phyloP scores from a whole-genome alignment of 352 stramenopile genomes.

The Salisapilia sapeloensis region DNA sequence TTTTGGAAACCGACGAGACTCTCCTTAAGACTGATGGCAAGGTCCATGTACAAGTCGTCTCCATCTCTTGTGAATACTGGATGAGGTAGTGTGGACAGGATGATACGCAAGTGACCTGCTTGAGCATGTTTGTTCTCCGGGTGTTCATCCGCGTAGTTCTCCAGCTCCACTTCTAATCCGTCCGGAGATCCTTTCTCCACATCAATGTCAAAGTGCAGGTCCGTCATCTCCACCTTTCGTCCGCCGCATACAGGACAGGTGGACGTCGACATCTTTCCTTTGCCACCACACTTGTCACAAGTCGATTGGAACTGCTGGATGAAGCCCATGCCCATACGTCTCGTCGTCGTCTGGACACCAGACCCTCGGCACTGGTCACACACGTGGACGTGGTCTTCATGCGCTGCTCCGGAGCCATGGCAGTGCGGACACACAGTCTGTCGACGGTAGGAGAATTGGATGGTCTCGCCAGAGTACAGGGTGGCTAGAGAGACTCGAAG shows the following conservation, averaged over 20 bases:
- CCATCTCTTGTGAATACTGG: constrained; percentile 84
- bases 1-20: constrained; percentile 89
- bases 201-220: constrained; percentile 93
- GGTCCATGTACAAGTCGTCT: constrained; percentile 91
- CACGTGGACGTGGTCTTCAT: constrained; percentile 84
- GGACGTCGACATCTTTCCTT: constrained; percentile 86
- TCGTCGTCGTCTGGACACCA: constrained; percentile 81
- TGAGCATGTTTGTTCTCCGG: constrained; percentile 80
- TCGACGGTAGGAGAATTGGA: constrained; percentile 89
- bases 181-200: constrained; percentile 88
- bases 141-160: constrained; percentile 80
- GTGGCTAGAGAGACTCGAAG: constrained; percentile 90
- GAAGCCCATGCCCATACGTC: constrained; percentile 46
- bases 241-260: constrained; percentile 81
- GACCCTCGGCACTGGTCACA: constrained; percentile 89
- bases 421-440: constrained; percentile 89
- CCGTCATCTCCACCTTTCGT: constrained; percentile 82
- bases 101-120: constrained; percentile 87
- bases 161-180: constrained; percentile 88
- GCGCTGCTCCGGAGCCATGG: constrained; percentile 71
- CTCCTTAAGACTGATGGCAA: constrained; percentile 91
- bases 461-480: constrained; percentile 91
- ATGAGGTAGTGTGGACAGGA: constrained; percentile 78
- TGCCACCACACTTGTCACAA: constrained; percentile 82
- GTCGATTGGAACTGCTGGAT: constrained; percentile 83